Conservation (phyloP, 1,139 yeast species). For the Kazachstania sp. region DNA sequence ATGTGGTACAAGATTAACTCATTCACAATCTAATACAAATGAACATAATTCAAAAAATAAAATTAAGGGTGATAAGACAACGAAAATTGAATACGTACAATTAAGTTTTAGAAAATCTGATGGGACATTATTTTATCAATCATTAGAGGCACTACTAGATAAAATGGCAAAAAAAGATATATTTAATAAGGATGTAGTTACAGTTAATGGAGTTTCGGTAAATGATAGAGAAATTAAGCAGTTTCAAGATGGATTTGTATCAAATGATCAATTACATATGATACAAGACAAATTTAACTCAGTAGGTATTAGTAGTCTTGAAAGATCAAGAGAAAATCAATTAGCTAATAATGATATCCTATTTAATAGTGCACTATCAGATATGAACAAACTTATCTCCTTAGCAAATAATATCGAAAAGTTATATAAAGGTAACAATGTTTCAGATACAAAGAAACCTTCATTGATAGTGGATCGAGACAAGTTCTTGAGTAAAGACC, state of each 20-base stretch:
- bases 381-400: slow-evolving; percentile 66
- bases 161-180: slow-evolving; percentile 31
- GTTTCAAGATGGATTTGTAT: not conserved
- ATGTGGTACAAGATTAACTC: slow-evolving; percentile 60
- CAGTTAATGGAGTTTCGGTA: slow-evolving; percentile 20
- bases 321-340: slow-evolving; percentile 48
- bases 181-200: slow-evolving; percentile 23
- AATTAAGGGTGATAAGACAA: slow-evolving; percentile 1
- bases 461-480: slow-evolving; percentile 31
- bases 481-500: slow-evolving; percentile 26
- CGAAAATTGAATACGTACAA: slow-evolving; percentile 33
- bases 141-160: slow-evolving; percentile 39
- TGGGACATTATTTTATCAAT: slow-evolving; percentile 39
- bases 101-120: slow-evolving; percentile 60
- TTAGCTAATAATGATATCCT: slow-evolving; percentile 55
- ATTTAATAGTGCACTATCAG: slow-evolving; percentile 63
- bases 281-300: slow-evolving; percentile 4
- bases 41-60: slow-evolving; percentile 1
- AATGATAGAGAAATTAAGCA: slow-evolving; percentile 7
- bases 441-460: not conserved
- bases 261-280: not conserved
- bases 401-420: slow-evolving; percentile 67
- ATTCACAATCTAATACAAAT: slow-evolving; percentile 9
- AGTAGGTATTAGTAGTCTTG: slow-evolving; percentile 64
- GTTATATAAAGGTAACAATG: slow-evolving; percentile 32